Evolutionary conservation across 192 early-diverging fungal species (phyloP).

Genomic region (Geranomyces variabilis): DNA sequence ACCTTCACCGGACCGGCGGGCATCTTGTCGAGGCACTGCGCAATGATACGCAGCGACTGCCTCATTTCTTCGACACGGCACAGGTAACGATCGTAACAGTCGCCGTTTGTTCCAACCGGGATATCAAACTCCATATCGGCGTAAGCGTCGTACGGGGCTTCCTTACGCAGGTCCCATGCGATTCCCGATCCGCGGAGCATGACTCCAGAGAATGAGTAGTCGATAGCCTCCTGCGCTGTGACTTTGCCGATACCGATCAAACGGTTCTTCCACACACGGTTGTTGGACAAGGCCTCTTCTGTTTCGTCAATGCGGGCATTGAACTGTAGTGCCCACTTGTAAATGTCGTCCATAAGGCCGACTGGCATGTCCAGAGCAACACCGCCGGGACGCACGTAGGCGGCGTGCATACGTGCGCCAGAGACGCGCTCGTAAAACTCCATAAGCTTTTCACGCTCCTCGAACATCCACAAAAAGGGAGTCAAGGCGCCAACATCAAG

Average conservation of each 20-base stretch:
- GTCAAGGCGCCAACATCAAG: slow-evolving; percentile 98
- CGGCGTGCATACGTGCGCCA: slow-evolving; percentile 97
- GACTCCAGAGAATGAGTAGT: slow-evolving; percentile 92
- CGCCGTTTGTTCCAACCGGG: slow-evolving; percentile 91
- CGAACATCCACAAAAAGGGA: slow-evolving; percentile 98
- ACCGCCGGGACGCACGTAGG: slow-evolving; percentile 95
- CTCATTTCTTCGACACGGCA: slow-evolving; percentile 99
- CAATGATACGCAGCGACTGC: slow-evolving; percentile 91
- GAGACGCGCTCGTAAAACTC: slow-evolving; percentile 99
- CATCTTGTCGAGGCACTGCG: slow-evolving; percentile 95
- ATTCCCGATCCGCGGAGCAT: slow-evolving; percentile 94
- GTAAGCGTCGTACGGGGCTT: slow-evolving; percentile 93
- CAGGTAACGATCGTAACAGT: slow-evolving; percentile 94
- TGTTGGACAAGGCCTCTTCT: slow-evolving; percentile 89
- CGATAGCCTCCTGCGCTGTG: slow-evolving; percentile 83
- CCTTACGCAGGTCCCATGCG: slow-evolving; percentile 93
- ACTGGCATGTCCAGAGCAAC: slow-evolving; percentile 91
- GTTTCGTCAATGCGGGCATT: slow-evolving; percentile 88
- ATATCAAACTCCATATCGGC: slow-evolving; percentile 95
- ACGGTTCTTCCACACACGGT: slow-evolving; percentile 95
- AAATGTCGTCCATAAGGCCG: slow-evolving; percentile 93
- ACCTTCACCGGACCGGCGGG: slow-evolving; percentile 90
- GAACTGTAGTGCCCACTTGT: slow-evolving; percentile 92
- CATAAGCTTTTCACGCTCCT: slow-evolving; percentile 99
- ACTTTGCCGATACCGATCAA: slow-evolving; percentile 86